Base-by-base conservation (phyloP, 1,284 basidiomycete genomes). In the Ganoderma meredithae region DNA sequence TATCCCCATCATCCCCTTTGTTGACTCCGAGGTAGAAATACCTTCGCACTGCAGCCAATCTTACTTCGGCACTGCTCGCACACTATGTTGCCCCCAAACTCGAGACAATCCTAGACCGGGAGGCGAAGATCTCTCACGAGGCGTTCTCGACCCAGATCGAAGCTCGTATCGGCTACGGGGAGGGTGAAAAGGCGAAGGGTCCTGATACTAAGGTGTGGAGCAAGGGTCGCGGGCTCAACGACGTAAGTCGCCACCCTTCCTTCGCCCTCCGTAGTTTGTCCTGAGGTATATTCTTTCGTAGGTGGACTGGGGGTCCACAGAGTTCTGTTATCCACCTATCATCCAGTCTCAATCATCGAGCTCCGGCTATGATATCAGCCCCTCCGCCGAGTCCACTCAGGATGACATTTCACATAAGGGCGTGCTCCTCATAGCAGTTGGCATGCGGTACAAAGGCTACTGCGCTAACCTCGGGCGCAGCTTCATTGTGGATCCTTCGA, bases 251-350 rank as follows among this genome's bases (percentile, higher is more conserved):
- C 36, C 36, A 31, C 27, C 12, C 8, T 19, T 25, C 19, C n/a
- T 59, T 44, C 27, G 22, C 3, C 15, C n/a, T 31, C 15, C 27
- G 13, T 44, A 44, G 7, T 43, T 43, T 43, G 36, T 6, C 17
- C 27, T 31, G 27, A 53, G 2, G 13, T 33, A 8, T 27, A 25
- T 19, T 49, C 52, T 7, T 40, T 41, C 39, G 22, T 72, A 96
- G 93, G 86, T 96, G 67, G 97, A 99, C 78, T 96, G 94, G 85
- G 84, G 85, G 33, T 88, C 92, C 13, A 93, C 94, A 2, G 97
- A 99, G 80, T 97, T 97, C 82, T 95, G 95, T 73, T 98, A 97
- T 79, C 90, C 94, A 5, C 97, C 97, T 3, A 97, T 98, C 78
- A 95, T 99, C 76, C 97, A 98, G 77, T 98, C 96, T 2, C 93